Conservation (phyloP, 176 grass and related monocot genomes). For the Saccharum officinarum region DNA sequence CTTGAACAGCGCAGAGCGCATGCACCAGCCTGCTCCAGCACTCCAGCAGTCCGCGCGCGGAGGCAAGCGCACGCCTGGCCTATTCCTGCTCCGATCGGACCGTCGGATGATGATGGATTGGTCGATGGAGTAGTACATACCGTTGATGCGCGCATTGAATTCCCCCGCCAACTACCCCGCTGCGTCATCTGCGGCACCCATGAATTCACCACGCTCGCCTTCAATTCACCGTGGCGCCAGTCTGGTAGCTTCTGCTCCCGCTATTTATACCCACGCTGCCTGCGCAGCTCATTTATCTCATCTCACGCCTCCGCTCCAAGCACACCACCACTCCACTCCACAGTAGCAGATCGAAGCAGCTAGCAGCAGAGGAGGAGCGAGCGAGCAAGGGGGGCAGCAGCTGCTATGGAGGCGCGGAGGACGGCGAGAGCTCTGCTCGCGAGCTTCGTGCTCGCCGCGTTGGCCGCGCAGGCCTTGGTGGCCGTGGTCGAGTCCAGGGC, state of each 20-base stretch:
- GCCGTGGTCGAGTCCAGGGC: slow-evolving; percentile 18
- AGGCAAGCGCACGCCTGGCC: background rate
- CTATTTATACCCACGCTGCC: slow-evolving; percentile 34
- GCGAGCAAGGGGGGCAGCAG: background rate
- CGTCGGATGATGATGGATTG: background rate
- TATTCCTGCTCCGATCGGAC: background rate
- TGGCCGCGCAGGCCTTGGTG: slow-evolving; percentile 30
- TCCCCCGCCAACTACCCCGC: slow-evolving; percentile 38
- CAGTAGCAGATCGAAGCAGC: too few relatives aligned
- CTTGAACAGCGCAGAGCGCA: too few relatives aligned
- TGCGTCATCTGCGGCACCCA: slow-evolving; percentile 16
- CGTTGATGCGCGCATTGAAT: slow-evolving; percentile 34
- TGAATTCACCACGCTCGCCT: slow-evolving; percentile 41
- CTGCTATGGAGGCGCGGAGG: slow-evolving; percentile 19
- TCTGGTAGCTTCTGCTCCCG: slow-evolving; percentile 38
- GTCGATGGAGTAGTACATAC: background rate
- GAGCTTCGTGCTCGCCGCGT: slow-evolving; percentile 42
- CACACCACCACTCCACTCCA: background rate
- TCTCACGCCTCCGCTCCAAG: background rate
- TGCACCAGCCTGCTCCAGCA: too few relatives aligned
- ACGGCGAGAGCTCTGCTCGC: slow-evolving; percentile 2
- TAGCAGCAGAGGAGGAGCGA: background rate
- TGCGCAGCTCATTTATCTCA: background rate
- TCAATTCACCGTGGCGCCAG: slow-evolving; percentile 42
- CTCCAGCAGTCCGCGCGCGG: background rate